These are phyloP conservation scores for Ceratobasidium sp. DNA, from an alignment of 1,284 basidiomycete genomes.

Conservation along the genomic window DNA sequence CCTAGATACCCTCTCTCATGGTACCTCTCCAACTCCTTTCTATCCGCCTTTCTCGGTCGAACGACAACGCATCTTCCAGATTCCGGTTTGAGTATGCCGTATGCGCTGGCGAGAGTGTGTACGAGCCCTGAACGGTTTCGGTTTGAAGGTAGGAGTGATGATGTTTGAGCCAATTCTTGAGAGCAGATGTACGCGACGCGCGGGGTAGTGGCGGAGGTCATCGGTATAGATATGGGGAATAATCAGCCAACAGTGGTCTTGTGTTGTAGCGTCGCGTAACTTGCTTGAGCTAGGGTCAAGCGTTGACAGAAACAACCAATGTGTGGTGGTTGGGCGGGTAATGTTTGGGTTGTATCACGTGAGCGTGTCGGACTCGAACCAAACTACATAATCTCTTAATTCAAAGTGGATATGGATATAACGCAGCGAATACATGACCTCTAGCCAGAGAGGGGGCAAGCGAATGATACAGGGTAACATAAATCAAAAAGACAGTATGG, in stretches of 20 bases:
- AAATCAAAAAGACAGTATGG: neutral
- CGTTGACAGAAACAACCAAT: too few relatives aligned
- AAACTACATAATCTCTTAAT: neutral
- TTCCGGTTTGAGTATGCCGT: constrained; percentile 66
- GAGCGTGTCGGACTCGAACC: neutral
- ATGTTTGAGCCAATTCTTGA: constrained; percentile 60
- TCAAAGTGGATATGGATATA: neutral
- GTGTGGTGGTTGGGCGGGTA: neutral
- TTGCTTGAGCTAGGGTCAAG: too few relatives aligned
- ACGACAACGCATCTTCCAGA: constrained; percentile 61
- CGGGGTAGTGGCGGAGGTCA: constrained; percentile 51
- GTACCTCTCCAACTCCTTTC: constrained; percentile 57
- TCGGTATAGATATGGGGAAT: neutral
- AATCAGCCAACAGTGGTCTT: too few relatives aligned
- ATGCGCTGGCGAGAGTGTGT: constrained; percentile 75
- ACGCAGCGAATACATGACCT: constrained; percentile 1
- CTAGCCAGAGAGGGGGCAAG: constrained; percentile 10
- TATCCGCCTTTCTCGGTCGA: constrained; percentile 66
- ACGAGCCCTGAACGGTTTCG: constrained; percentile 82
- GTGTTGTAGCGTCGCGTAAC: too few relatives aligned
- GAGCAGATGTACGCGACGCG: constrained; percentile 39
- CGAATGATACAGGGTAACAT: constrained; percentile 9
- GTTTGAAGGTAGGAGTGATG: constrained; percentile 85
- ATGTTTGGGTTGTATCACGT: constrained; percentile 3
- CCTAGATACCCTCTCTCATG: constrained; percentile 61